phyloP scores from a whole-genome alignment of 306 rosid species.

The Vigna unguiculata region DNA sequence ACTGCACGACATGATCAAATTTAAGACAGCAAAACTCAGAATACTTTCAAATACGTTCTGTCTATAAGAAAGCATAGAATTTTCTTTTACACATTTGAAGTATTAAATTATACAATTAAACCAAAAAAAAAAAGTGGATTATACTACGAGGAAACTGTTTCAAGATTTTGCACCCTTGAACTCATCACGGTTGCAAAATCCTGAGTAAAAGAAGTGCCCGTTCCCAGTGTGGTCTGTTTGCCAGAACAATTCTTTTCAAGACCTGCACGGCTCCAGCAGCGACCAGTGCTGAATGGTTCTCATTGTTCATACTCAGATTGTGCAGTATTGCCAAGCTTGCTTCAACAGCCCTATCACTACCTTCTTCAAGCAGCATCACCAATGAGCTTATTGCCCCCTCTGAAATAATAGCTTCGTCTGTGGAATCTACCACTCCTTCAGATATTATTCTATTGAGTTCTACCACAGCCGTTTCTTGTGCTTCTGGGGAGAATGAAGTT shows the following conservation, averaged over 20 bases:
- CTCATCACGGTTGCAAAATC: slow-evolving; percentile 60
- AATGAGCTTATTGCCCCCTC: slow-evolving; percentile 66
- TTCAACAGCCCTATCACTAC: slow-evolving; percentile 71
- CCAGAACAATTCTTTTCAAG: slow-evolving; percentile 62
- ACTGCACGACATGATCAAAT: not conserved
- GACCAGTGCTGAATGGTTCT: slow-evolving; percentile 74
- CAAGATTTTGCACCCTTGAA: slow-evolving; percentile 29
- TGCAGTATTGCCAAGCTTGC: slow-evolving; percentile 75
- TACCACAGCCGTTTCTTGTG: slow-evolving; percentile 71
- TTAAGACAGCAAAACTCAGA: not conserved
- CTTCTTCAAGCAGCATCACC: slow-evolving; percentile 81
- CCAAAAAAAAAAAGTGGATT: not conserved
- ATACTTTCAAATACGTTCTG: not conserved
- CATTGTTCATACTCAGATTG: slow-evolving; percentile 82
- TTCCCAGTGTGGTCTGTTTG: slow-evolving; percentile 78
- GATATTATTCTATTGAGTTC: slow-evolving; percentile 85
- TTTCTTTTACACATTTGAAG: slow-evolving; percentile 17
- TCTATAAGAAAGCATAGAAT: not conserved
- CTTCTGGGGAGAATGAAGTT: slow-evolving; percentile 60
- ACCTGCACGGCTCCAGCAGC: slow-evolving; percentile 80
- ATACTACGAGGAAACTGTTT: slow-evolving; percentile 23
- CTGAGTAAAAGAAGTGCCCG: slow-evolving; percentile 79
- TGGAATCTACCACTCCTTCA: slow-evolving; percentile 74
- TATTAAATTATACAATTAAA: not conserved
- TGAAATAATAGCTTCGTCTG: slow-evolving; percentile 62